phyloP scores from a whole-genome alignment of 2,329 filamentous ascomycete species.

The Alternaria sp. region DNA sequence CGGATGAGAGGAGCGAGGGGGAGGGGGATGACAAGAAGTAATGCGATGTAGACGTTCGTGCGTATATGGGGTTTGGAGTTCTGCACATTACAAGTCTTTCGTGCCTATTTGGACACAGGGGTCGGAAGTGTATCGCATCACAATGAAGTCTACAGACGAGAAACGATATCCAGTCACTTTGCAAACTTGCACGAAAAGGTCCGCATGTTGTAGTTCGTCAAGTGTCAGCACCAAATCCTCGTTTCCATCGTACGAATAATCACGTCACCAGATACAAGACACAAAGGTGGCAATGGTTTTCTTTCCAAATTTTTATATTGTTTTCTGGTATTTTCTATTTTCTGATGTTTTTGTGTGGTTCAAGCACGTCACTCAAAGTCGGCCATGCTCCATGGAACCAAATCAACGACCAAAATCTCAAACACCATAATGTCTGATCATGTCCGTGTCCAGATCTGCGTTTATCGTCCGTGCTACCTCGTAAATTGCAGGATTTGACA shows the following conservation, averaged over 20 bases:
- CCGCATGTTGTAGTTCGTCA: neutral
- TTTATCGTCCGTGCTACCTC: neutral
- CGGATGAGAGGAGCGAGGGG: slow-evolving; percentile 27
- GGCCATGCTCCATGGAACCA: neutral
- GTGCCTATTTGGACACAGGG: neutral
- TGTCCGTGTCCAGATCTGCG: neutral
- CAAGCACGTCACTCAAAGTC: neutral
- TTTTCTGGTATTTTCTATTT: neutral
- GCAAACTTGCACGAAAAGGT: neutral
- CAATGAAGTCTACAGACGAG: neutral
- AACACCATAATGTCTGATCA: neutral
- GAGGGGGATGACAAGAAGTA: neutral
- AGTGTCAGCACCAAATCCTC: neutral
- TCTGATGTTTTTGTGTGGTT: neutral
- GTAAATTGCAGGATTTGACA: neutral
- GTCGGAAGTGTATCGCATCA: neutral
- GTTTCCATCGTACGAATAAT: neutral
- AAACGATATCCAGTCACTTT: neutral
- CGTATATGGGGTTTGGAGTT: neutral
- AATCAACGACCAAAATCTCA: neutral
- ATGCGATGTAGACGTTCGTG: neutral
- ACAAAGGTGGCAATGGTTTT: neutral
- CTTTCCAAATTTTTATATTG: neutral
- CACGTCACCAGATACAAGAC: neutral
- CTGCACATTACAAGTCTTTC: neutral